These are phyloP conservation scores for Aspergillus sp. DNA, from an alignment of 2,329 filamentous ascomycete genomes.

Conservation along the genomic window DNA sequence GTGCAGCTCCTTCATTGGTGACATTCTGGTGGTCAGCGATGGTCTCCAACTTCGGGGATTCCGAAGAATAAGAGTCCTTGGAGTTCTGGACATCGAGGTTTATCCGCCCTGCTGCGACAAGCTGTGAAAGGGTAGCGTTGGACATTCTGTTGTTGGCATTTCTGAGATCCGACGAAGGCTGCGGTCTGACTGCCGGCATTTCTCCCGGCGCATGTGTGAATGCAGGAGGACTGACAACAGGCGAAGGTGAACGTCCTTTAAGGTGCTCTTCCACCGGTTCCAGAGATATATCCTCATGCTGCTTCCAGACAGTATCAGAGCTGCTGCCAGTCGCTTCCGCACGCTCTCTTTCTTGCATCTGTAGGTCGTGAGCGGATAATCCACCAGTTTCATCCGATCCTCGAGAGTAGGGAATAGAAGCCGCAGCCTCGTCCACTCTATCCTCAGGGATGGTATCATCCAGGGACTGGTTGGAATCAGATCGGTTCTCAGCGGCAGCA, in stretches of 20 bases:
- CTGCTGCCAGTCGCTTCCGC: constrained; percentile 27
- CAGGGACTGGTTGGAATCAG: constrained; percentile 30
- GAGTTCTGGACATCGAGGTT: too few relatives aligned
- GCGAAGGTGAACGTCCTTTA: constrained; percentile 57
- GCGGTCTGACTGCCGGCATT: constrained; percentile 64
- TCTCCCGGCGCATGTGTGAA: constrained; percentile 73
- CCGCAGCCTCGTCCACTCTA: constrained; percentile 16
- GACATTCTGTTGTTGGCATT: constrained; percentile 82
- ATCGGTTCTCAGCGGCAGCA: constrained; percentile 12
- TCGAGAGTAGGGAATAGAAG: constrained; percentile 21
- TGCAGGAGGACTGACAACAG: constrained; percentile 71
- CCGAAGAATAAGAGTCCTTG: not conserved
- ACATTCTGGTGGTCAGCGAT: not conserved
- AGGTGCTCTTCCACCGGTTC: constrained; percentile 32
- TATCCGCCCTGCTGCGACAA: constrained; percentile 53
- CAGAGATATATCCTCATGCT: constrained; percentile 12
- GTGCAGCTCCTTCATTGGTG: constrained; percentile 15
- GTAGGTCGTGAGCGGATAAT: constrained; percentile 8
- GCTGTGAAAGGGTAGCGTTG: constrained; percentile 70
- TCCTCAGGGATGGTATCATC: constrained; percentile 29
- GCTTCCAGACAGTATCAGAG: constrained; percentile 34
- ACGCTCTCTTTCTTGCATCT: constrained; percentile 9
- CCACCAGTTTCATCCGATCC: constrained; percentile 28
- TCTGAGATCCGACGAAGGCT: constrained; percentile 71
- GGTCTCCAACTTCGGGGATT: not conserved